Conservation (phyloP, 2,329 filamentous ascomycete species). For the Colletotrichum gigasporum region DNA sequence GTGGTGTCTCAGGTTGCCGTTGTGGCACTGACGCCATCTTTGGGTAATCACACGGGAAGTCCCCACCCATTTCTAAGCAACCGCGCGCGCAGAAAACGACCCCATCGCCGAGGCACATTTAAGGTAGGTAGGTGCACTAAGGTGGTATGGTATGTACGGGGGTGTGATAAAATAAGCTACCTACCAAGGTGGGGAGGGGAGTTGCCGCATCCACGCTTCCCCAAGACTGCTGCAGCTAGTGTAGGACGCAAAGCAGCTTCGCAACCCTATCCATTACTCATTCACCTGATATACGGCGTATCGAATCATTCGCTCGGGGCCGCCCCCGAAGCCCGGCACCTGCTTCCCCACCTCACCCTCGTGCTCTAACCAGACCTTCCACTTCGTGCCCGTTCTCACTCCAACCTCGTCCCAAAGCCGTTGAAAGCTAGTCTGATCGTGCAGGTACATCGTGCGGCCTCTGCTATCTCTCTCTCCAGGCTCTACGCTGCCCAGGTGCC, state of each 20-base stretch:
- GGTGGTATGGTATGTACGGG: no score
- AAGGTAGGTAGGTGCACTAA: no score
- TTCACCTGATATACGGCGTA: constrained; percentile 33
- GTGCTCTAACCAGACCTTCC: constrained; percentile 56
- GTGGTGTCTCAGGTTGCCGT: neutral
- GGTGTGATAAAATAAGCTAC: no score
- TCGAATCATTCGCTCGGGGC: constrained; percentile 28
- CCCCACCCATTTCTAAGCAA: constrained; percentile 21
- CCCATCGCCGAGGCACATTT: neutral
- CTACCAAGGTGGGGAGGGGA: no score
- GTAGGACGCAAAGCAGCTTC: no score
- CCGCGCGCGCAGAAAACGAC: constrained; percentile 19
- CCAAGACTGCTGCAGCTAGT: no score
- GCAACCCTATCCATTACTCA: neutral
- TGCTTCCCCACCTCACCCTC: constrained; percentile 30
- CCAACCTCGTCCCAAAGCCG: constrained; percentile 64
- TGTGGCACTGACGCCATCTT: neutral
- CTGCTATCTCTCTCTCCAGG: constrained; percentile 37
- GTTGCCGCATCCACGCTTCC: neutral
- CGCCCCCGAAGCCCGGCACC: constrained; percentile 32
- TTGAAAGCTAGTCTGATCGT: constrained; percentile 60
- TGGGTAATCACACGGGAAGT: neutral
- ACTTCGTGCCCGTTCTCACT: constrained; percentile 55
- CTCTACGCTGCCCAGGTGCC: constrained; percentile 56
- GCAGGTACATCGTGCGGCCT: constrained; percentile 48